Base-by-base conservation (phyloP, 129 eudicot genomes). In the Oenanthe sinensis region DNA sequence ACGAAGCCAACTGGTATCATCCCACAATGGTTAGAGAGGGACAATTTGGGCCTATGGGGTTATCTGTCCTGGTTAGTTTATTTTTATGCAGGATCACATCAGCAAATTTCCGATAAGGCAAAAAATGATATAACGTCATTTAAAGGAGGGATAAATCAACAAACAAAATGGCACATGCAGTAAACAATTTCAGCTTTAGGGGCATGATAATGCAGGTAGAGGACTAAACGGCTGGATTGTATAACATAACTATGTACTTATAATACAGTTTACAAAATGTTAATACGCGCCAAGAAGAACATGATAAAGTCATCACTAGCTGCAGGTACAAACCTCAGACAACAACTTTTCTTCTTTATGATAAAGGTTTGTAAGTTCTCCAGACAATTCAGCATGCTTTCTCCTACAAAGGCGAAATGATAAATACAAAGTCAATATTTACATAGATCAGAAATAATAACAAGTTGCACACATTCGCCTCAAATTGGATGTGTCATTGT, bases 331-430 rank as follows among this genome's bases (percentile, higher is more conserved):
- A 77, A 95, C 99, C 99, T 92, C 96, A 42, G 97, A 91, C 82
- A 90, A 78, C 79, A 90, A 75, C 85, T 95, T 95, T 75, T 95
- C 97, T 81, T 95, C 99, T 86, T 90, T 90, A 81, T 83, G 89
- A 75, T 90, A 90, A 69, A 95, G 86, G 85, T 88, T 87, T 81
- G 97, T 86, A 85, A 95, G 96, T 71, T 95, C 99, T 82, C 95
- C 99, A 62, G 86, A 91, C 87, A 95, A 85, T 82, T 91, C 99
- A 17, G 90, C 97, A 87, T 95, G 97, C 78, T 90, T 95, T 84
- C 99, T 90, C 99, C 99, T 95, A 76, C 79, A 75, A 82, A 75
- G 58, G 76, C 76, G 24, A 60, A 30, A 36, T 15, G 7, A 63
- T 70, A 63, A 85, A 46, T 28, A 58, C 12, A 8, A 55, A 33